phyloP scores from a whole-genome alignment of 2,329 filamentous ascomycete genomes.

The Corinectria fuckeliana region DNA sequence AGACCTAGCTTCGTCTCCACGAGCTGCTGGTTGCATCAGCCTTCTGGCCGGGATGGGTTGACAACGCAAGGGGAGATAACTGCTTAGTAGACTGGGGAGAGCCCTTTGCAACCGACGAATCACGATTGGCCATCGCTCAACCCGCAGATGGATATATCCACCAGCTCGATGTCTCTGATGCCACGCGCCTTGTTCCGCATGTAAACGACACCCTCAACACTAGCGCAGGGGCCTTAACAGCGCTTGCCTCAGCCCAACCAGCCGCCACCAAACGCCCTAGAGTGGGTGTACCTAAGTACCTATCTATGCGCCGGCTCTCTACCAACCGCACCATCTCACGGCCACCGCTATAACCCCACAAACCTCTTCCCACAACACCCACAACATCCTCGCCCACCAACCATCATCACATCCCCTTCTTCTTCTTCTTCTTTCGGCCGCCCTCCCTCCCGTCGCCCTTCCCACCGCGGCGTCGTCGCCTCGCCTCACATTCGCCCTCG shows the following conservation, averaged over 20 bases:
- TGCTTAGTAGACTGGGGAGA: slow-evolving; percentile 18
- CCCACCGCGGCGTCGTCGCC: slow-evolving; percentile 1
- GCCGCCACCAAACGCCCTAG: not conserved
- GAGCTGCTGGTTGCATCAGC: not conserved
- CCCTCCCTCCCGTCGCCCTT: not conserved
- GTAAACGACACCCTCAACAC: not conserved
- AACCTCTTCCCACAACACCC: slow-evolving; percentile 3
- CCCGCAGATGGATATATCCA: not conserved
- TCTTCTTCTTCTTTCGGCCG: too few relatives aligned
- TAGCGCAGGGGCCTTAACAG: slow-evolving; percentile 12
- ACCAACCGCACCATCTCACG: slow-evolving; percentile 26
- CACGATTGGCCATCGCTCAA: not conserved
- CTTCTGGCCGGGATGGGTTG: not conserved
- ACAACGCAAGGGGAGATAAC: slow-evolving; percentile 4
- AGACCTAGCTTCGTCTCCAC: not conserved
- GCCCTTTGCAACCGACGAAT: slow-evolving; percentile 2
- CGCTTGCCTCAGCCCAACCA: not conserved
- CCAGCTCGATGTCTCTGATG: slow-evolving; percentile 1
- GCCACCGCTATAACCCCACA: slow-evolving; percentile 29
- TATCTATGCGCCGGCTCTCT: too few relatives aligned
- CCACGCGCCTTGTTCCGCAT: not conserved
- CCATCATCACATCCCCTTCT: not conserved
- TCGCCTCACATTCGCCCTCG: slow-evolving; percentile 17
- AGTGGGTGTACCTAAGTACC: too few relatives aligned
- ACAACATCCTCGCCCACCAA: not conserved